Evolutionary conservation across 2,329 filamentous ascomycete genomes (phyloP).

Genomic region (Aspergillus luchuensis): DNA sequence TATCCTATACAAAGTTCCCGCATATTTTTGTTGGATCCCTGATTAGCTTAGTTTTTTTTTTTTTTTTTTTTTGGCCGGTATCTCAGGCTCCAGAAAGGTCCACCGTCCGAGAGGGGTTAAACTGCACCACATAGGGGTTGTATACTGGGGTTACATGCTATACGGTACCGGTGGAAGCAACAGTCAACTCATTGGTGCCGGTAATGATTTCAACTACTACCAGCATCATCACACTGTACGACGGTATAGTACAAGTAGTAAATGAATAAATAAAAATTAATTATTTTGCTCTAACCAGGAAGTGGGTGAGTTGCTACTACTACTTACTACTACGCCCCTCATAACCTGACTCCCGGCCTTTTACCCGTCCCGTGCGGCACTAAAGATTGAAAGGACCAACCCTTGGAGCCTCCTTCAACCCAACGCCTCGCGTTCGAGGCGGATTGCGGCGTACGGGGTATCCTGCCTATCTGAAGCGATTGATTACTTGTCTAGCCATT

Average conservation of each 20-base stretch:
- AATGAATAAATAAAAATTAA: not conserved
- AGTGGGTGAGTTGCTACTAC: too few species aligned
- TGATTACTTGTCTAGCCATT: not conserved
- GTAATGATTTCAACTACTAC: not conserved
- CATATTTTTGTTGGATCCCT: too few species aligned
- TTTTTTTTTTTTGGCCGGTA: too few species aligned
- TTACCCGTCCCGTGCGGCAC: not conserved
- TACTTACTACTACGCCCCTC: too few species aligned
- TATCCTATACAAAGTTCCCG: too few species aligned
- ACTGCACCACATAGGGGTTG: not conserved
- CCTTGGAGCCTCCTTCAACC: slow-evolving; percentile 3
- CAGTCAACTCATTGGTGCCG: not conserved
- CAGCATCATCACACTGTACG: too few species aligned
- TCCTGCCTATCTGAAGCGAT: not conserved
- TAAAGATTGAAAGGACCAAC: not conserved
- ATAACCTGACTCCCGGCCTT: not conserved
- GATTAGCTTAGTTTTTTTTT: too few species aligned
- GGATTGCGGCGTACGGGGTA: not conserved
- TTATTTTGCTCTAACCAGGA: not conserved
- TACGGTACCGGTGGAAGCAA: not conserved
- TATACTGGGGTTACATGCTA: not conserved
- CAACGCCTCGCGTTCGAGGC: slow-evolving; percentile 4
- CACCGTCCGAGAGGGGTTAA: not conserved
- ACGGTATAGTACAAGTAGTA: too few species aligned
- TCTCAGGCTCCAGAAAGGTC: not conserved